Evolutionary conservation across 371 early-diverging fungal genomes (phyloP), one percentile per base, ranked within the genome.

Genomic region (Mortierella sp.): DNA sequence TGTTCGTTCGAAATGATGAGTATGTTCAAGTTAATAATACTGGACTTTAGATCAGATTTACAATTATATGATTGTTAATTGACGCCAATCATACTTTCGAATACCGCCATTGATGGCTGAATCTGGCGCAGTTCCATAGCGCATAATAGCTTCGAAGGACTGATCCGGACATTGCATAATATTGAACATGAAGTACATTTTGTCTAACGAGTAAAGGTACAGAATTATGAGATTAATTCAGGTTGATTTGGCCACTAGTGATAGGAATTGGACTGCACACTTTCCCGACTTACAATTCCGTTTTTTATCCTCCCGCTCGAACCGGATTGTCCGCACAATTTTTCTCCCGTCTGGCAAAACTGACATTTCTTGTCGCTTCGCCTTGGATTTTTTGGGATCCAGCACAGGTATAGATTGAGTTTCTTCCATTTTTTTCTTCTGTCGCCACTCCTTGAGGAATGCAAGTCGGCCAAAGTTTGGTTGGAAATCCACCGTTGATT

Each of bases 361-460:
- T 0, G 86, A 77, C 60, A 69, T 83, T 43, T 73, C 80, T 58
- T 80, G 66, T n/a, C 71, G 74, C 61, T 76, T 84, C 34, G 81
- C 84, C 69, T 88, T 87, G 19, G 85, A 83, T 72, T 88, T 88
- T 51, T 88, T 90, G 31, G 76, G 67, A 37, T 90, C 90, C 58
- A 90, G 77, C 17, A 87, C 86, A 3, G 86, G 85, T 32, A 89
- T 77, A 19, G 84, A 70, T 47, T 90, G 88, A 19, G 80, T 70
- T 35, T 77, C 85, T 53, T 79, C 55, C 66, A 84, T 83, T 47
- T 82, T 83, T 53, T 85, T 85, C 71, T 89, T 90, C 47, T 80
- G 69, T 60, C 88, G 82, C 90, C 90, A 90, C 51, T 90, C 89
- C 57, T 88, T 88, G 61, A 89, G 84, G 83, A 88, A 90, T 8